A percentile compares a stretch with the other conserved stretches of the same genome.
phyloP scores from a whole-genome alignment of 305 asterid species.

The Solanum chacoense region DNA sequence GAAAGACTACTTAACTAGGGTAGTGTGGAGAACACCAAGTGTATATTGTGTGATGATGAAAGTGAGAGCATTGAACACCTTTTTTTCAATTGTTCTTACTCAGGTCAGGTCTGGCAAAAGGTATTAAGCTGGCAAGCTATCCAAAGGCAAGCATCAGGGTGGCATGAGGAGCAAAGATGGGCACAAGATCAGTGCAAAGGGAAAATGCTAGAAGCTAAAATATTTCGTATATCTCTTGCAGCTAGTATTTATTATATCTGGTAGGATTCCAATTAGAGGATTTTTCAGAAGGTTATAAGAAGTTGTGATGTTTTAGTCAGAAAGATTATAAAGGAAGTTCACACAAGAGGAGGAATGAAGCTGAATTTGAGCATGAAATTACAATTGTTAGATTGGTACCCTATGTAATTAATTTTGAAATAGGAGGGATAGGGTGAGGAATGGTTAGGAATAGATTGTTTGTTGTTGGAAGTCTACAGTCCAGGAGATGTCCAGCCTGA shows the following conservation, averaged over 20 bases:
- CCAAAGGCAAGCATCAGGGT: background rate
- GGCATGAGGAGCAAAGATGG: background rate
- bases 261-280: background rate
- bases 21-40: background rate
- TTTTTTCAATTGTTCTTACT: background rate
- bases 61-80: background rate
- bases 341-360: background rate
- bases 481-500: too few species aligned
- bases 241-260: background rate
- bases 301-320: background rate
- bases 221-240: background rate
- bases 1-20: background rate
- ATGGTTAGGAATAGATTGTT: too few species aligned
- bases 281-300: background rate
- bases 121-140: background rate
- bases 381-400: too few species aligned
- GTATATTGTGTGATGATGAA: background rate
- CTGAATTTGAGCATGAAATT: too few species aligned
- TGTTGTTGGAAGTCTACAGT: too few species aligned
- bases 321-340: background rate
- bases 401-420: too few species aligned
- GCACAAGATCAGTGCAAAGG: background rate
- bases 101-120: background rate
- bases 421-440: too few species aligned
- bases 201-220: background rate